Evolutionary conservation across 768 basidiomycete genomes (phyloP).

Genomic region (Amanita subjunquillea): DNA sequence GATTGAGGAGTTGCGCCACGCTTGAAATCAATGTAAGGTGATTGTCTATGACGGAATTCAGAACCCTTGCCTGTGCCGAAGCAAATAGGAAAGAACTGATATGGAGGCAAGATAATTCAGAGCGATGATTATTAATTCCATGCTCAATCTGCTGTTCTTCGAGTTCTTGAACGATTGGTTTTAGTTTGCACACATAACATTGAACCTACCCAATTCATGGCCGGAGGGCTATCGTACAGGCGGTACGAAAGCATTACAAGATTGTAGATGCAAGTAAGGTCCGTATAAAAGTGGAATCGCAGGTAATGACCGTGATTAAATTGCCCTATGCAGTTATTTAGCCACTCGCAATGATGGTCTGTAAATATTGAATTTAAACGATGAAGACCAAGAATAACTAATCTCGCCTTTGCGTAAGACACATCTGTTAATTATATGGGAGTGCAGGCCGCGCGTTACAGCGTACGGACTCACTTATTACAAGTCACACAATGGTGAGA

Average conservation of each 20-base stretch:
- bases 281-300: constrained; percentile 88
- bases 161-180: neutral
- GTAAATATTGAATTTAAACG: constrained; percentile 4
- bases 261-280: constrained; percentile 86
- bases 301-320: constrained; percentile 84
- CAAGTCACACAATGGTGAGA: constrained; percentile 92
- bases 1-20: constrained; percentile 71
- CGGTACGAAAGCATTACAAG: constrained; percentile 61
- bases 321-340: constrained; percentile 91
- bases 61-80: neutral
- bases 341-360: constrained; percentile 92
- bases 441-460: too few species aligned
- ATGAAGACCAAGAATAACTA: neutral
- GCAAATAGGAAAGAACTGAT: neutral
- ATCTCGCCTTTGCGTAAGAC: constrained; percentile 10
- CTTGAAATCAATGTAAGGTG: neutral
- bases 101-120: neutral
- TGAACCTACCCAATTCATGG: neutral
- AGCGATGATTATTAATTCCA: neutral
- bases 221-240: neutral
- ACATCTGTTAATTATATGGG: constrained; percentile 6
- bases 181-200: neutral
- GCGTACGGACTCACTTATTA: constrained; percentile 36
- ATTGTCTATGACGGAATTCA: neutral
- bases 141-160: neutral